phyloP scores from a whole-genome alignment of 768 basidiomycete species.

The Serendipita sp. region DNA sequence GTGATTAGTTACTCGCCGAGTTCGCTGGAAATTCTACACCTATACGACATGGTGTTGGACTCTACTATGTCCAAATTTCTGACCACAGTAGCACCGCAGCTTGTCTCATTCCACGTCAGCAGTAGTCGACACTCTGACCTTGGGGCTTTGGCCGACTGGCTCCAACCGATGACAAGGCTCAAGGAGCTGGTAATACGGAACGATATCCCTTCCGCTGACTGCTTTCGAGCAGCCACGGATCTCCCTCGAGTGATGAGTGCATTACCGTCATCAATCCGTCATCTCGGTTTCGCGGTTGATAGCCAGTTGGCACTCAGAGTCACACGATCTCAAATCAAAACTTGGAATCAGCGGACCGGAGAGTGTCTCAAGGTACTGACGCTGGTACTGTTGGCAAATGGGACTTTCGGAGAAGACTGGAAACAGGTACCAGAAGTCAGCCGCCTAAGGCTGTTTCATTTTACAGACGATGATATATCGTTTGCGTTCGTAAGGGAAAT shows the following conservation, averaged over 20 bases:
- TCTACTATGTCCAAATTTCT: background rate
- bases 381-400: background rate
- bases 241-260: background rate
- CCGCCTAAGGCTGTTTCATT: background rate
- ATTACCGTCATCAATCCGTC: background rate
- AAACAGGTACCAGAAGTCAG: background rate
- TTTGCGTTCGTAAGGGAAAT: background rate
- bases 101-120: slow-evolving; percentile 1
- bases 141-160: background rate
- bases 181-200: slow-evolving; percentile 2
- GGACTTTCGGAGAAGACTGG: background rate
- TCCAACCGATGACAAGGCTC: background rate
- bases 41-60: slow-evolving; percentile 1
- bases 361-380: background rate
- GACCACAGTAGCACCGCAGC: background rate
- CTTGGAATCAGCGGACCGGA: background rate
- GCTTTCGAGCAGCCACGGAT: slow-evolving; percentile 1
- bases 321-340: background rate
- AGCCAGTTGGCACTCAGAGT: background rate
- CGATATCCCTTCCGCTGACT: background rate
- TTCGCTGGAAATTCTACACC: background rate
- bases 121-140: slow-evolving; percentile 5
- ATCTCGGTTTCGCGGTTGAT: background rate
- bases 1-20: background rate
- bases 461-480: background rate